Evolutionary conservation across 139 green algal species (phyloP).

Genomic region (Pleodorina starrii): DNA sequence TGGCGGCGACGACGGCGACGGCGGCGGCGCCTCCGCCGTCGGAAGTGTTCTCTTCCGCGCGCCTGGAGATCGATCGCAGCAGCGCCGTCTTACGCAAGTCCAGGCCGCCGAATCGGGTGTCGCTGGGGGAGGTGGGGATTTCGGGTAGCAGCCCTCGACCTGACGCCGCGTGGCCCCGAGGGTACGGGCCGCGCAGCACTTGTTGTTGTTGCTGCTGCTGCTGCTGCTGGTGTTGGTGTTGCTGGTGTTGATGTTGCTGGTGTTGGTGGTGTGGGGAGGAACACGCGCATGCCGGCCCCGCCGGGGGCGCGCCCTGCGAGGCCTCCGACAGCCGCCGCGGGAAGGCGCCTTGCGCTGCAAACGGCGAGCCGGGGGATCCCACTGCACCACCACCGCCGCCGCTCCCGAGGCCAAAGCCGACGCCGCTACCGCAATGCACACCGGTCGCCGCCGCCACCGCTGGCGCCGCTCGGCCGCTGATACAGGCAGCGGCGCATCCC

Average conservation of each 20-base stretch:
- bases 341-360: neutral
- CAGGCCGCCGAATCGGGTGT: conserved; percentile 36
- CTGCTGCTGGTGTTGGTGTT: conserved; percentile 9
- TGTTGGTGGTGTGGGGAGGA: neutral
- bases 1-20: neutral
- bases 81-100: conserved; percentile 63
- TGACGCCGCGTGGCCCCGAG: neutral
- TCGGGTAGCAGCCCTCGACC: neutral
- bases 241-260: too few species aligned
- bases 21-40: neutral
- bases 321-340: conserved; percentile 24
- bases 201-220: neutral
- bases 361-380: neutral
- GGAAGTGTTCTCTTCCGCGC: neutral
- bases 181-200: neutral
- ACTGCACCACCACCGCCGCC: neutral
- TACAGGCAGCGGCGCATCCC: too few species aligned
- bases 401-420: neutral
- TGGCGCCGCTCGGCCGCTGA: neutral
- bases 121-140: conserved; percentile 41
- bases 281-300: neutral
- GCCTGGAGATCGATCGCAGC: conserved; percentile 45
- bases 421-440: too few species aligned
- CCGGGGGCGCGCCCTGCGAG: neutral
- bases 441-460: neutral